Evolutionary conservation across 257 asterid species (phyloP), one percentile per base, ranked within the genome.

Genomic region (Nemophila menziesii): DNA sequence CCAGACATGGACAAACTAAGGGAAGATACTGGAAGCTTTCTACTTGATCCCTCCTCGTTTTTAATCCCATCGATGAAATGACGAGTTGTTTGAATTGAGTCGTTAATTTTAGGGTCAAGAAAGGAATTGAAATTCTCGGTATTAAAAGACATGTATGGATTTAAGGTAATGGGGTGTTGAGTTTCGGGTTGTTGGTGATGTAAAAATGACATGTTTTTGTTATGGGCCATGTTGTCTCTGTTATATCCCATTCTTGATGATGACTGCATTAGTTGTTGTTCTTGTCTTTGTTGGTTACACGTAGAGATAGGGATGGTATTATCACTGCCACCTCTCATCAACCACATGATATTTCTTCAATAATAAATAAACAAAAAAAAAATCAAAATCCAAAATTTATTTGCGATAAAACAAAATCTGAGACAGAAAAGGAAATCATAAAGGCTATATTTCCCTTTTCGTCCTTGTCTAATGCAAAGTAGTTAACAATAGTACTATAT

Each of bases 1-100:
- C 67, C 70, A 1, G 63, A 65, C 74, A 77, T 66, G 5, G 84
- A 77, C 3, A 81, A 64, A 1, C 65, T 65, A n/a, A 59, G 66
- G 8, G 85, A 67, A 5, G 78, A 65, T 1, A 68, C 48, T 4
- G 71, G 70, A 7, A 43, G 22, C 56, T 49, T 62, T 69, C 22
- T 66, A 57, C 37, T 37, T 17, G 53, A 24, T 1, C 6, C 63
- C 63, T 24, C 62, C 71, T 17, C 46, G 54, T 24, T 61, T 70
- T 20, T 2, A 10, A 2, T 23, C 42, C 0, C 75, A 41, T 77
- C 74, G 12, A 73, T 62, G 66, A 76, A 73, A 15, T 54, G 73
- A 60, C 77, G 53, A 4, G 86, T 72, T 4, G 68, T 54, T 23
- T 63, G 61, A 0, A 56, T 20, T 23, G 45, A 42, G 7, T 39